phyloP scores from a whole-genome alignment of 108 stramenopile species.

The Cyclostephanos invisitatus region DNA sequence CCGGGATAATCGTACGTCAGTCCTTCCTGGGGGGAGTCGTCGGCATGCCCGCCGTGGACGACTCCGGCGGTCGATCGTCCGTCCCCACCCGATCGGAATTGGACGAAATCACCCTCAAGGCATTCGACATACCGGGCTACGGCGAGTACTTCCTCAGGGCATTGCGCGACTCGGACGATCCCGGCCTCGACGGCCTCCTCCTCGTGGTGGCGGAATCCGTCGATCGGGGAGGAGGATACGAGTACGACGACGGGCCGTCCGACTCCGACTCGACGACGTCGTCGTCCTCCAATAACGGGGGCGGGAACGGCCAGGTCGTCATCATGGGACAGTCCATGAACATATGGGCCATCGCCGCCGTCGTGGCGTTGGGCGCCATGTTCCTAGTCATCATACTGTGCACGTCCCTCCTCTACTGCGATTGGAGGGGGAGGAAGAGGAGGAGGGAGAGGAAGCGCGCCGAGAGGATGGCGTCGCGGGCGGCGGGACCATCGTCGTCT shows the following conservation, averaged over 20 bases:
- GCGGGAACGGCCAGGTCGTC: not conserved
- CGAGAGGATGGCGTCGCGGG: conserved; percentile 1
- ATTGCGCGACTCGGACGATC: conserved; percentile 12
- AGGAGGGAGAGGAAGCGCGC: conserved; percentile 19
- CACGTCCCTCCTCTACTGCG: conserved; percentile 40
- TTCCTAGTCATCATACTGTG: conserved; percentile 37
- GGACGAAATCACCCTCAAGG: conserved; percentile 68
- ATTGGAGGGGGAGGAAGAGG: conserved; percentile 38
- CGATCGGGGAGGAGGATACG: not conserved
- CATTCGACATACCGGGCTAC: conserved; percentile 36
- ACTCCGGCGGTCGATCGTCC: not conserved
- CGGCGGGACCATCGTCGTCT: not conserved
- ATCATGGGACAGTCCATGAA: conserved; percentile 7
- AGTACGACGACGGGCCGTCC: not conserved
- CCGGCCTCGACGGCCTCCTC: conserved; percentile 25
- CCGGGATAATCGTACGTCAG: conserved; percentile 21
- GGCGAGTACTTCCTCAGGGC: conserved; percentile 30
- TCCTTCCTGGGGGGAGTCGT: conserved; percentile 40
- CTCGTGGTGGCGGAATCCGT: conserved; percentile 22
- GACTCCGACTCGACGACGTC: not conserved
- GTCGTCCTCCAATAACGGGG: not conserved
- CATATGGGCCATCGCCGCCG: conserved; percentile 45
- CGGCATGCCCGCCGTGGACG: conserved; percentile 46
- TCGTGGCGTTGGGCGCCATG: conserved; percentile 44
- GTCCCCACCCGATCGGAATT: conserved; percentile 94